These are phyloP conservation scores for Przewalskia tangutica DNA, from an alignment of 257 asterid species.

Conservation along the genomic window DNA sequence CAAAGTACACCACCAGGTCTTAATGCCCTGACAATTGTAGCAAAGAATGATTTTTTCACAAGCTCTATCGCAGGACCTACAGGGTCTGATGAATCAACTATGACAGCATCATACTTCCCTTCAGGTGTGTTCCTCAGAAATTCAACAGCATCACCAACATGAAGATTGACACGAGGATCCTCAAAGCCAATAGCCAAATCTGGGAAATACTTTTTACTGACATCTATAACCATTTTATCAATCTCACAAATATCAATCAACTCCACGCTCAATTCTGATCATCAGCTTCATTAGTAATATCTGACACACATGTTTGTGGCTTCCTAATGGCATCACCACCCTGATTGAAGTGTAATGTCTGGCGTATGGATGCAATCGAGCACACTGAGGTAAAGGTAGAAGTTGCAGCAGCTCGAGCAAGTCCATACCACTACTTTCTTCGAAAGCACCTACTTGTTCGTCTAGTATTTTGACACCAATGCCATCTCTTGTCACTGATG, in stretches of 20 bases:
- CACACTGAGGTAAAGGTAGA: too few species aligned
- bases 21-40: constrained; percentile 68
- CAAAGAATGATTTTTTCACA: constrained; percentile 86
- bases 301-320: too few species aligned
- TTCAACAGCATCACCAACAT: constrained; percentile 88
- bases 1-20: constrained; percentile 96
- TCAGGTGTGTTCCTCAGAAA: constrained; percentile 54
- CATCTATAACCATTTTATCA: constrained; percentile 95
- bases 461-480: constrained; percentile 35
- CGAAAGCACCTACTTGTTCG: constrained; percentile 39
- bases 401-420: too few species aligned
- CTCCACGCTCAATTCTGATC: too few species aligned
- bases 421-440: constrained; percentile 54
- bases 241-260: constrained; percentile 90
- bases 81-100: constrained; percentile 97
- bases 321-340: too few species aligned
- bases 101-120: constrained; percentile 81
- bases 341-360: too few species aligned
- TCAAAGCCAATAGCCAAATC: constrained; percentile 88
- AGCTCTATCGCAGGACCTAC: constrained; percentile 99
- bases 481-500: constrained; percentile 33
- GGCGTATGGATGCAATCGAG: too few species aligned
- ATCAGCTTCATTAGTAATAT: too few species aligned
- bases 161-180: constrained; percentile 92
- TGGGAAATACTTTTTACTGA: constrained; percentile 84